These are phyloP conservation scores for Discostella stelligera DNA, from an alignment of 352 stramenopile species.

Conservation along the genomic window DNA sequence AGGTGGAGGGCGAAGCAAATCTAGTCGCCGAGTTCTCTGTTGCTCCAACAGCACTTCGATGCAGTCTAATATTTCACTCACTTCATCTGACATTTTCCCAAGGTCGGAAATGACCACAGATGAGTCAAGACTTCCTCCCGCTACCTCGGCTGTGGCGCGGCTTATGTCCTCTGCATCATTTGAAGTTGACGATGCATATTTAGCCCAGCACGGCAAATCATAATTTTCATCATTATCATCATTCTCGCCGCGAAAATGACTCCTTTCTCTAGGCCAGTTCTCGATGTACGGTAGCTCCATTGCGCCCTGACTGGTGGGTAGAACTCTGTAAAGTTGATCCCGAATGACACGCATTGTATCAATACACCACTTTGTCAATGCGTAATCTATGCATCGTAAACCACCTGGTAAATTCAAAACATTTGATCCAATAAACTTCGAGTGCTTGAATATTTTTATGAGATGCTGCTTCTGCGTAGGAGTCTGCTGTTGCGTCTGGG, in stretches of 20 bases:
- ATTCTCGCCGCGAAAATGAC: conserved; percentile 38
- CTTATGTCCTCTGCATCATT: neutral
- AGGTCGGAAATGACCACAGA: conserved; percentile 61
- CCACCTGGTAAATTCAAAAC: conserved; percentile 55
- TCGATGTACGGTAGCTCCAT: conserved; percentile 56
- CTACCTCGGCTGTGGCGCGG: conserved; percentile 5
- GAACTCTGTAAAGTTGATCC: conserved; percentile 60
- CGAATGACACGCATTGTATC: conserved; percentile 73
- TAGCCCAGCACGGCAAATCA: conserved; percentile 17
- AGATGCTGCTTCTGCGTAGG: neutral
- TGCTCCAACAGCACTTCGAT: conserved; percentile 73
- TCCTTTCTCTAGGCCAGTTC: conserved; percentile 62
- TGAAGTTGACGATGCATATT: conserved; percentile 12
- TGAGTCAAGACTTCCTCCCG: neutral
- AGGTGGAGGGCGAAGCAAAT: conserved; percentile 57
- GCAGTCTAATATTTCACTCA: conserved; percentile 61
- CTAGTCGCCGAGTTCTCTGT: conserved; percentile 61
- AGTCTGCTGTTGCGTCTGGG: neutral
- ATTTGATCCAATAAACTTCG: conserved; percentile 42
- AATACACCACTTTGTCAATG: conserved; percentile 70
- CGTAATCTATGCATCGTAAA: conserved; percentile 62
- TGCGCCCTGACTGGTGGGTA: conserved; percentile 41
- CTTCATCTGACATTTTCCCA: conserved; percentile 62
- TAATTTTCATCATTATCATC: neutral
- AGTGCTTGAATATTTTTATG: conserved; percentile 53